A percentile compares a stretch with the other conserved stretches of the same genome.
phyloP scores from a whole-genome alignment of 2,329 filamentous ascomycete genomes.

The Botrytis paeoniae region DNA sequence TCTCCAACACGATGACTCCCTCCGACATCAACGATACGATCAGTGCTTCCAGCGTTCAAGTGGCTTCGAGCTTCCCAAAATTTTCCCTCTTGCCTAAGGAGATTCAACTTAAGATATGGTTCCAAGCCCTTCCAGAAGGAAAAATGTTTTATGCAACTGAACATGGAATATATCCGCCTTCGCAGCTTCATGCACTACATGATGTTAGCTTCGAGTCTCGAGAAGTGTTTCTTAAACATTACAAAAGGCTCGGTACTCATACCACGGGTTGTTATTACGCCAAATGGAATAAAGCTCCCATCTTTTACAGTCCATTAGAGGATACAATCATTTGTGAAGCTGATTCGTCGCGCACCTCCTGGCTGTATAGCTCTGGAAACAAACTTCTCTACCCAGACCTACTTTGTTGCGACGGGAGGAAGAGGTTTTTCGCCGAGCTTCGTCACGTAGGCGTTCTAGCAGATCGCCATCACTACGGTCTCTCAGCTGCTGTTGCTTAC shows the following conservation, averaged over 20 bases:
- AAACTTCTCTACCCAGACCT: background rate
- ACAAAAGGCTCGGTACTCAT: background rate
- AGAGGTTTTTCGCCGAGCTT: background rate
- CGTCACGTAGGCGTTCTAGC: background rate
- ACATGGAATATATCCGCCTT: background rate
- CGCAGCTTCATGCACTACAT: background rate
- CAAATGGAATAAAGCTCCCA: rapidly evolving
- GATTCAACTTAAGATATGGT: background rate
- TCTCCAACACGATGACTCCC: background rate
- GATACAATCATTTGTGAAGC: background rate
- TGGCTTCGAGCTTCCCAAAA: background rate
- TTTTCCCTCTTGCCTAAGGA: background rate
- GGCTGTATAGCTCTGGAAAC: rapidly evolving
- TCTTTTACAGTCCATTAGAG: background rate
- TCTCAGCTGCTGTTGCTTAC: too few species aligned
- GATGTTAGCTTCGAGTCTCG: background rate
- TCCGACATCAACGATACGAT: too few species aligned
- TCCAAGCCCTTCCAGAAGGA: background rate
- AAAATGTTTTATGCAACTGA: background rate
- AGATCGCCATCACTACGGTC: background rate
- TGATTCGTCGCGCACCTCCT: rapidly evolving
- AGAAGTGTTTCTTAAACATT: background rate
- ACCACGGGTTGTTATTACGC: background rate
- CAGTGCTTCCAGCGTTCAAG: rapidly evolving
- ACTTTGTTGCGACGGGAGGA: background rate